Evolutionary conservation across 1,284 basidiomycete species (phyloP).

Genomic region (Bondarzewia mesenterica): DNA sequence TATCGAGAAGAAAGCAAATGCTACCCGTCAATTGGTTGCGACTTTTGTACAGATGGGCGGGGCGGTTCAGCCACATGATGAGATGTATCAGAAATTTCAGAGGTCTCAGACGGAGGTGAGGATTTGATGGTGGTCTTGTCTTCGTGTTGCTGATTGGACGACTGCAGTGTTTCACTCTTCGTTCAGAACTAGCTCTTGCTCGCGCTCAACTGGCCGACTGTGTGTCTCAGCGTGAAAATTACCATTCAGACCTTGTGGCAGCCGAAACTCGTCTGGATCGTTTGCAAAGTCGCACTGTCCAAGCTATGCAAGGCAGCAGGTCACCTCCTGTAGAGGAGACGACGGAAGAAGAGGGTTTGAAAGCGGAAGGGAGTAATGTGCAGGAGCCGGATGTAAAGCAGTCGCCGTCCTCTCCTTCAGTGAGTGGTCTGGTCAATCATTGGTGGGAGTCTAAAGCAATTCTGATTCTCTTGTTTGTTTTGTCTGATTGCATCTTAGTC

Average conservation of each 20-base stretch:
- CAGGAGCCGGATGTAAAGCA: constrained; percentile 9
- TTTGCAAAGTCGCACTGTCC: constrained; percentile 54
- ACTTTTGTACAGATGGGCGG: constrained; percentile 45
- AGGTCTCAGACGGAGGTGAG: constrained; percentile 55
- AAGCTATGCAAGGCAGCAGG: constrained; percentile 33
- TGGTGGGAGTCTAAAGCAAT: constrained; percentile 47
- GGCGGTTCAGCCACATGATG: constrained; percentile 27
- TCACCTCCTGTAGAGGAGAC: constrained; percentile 6
- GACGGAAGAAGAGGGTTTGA: constrained; percentile 33
- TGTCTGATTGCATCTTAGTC: constrained; percentile 36
- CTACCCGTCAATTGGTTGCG: constrained; percentile 40
- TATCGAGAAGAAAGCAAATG: constrained; percentile 46
- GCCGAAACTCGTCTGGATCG: constrained; percentile 73
- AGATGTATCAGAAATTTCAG: constrained; percentile 39
- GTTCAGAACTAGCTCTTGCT: constrained; percentile 54
- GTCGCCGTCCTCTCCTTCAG: constrained; percentile 48
- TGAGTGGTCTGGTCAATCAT: constrained; percentile 56
- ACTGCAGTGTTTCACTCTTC: constrained; percentile 44
- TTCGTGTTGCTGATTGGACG: constrained; percentile 13
- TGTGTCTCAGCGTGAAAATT: constrained; percentile 45
- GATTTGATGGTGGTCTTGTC: constrained; percentile 7
- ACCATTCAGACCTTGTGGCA: constrained; percentile 48
- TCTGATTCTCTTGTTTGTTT: constrained; percentile 24
- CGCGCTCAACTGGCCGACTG: constrained; percentile 49
- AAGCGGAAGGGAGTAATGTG: constrained; percentile 28